A percentile compares a stretch with the other conserved stretches of the same genome.
Evolutionary conservation across 441 rosid genomes (phyloP).

Genomic region (Euphorbia celastroides): DNA sequence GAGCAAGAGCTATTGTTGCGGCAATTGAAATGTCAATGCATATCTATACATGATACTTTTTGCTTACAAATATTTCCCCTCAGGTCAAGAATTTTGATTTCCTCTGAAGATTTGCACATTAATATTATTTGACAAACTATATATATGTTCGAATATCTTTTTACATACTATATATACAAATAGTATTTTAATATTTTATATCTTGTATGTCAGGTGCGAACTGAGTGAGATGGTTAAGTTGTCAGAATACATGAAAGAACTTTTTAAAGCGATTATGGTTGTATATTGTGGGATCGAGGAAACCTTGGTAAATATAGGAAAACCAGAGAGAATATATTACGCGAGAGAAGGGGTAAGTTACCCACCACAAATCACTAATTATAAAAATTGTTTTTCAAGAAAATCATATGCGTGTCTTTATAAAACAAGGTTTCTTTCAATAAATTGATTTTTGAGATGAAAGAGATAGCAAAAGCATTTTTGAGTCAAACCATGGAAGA

Average conservation of each 20-base stretch:
- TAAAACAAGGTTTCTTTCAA: neutral
- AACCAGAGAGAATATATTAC: neutral
- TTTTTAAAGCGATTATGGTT: conserved; percentile 14
- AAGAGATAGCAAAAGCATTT: neutral
- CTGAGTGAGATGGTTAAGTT: conserved; percentile 11
- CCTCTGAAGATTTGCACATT: too few species aligned
- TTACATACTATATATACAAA: too few species aligned
- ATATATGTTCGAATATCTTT: too few species aligned
- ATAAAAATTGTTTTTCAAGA: too few species aligned
- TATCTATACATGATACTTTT: too few species aligned
- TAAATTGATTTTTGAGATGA: conserved; percentile 3
- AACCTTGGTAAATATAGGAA: conserved; percentile 1
- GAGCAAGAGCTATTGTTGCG: conserved; percentile 18
- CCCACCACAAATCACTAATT: neutral
- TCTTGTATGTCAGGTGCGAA: conserved; percentile 32
- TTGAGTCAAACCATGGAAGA: neutral
- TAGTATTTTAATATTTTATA: too few species aligned
- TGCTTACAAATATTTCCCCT: too few species aligned
- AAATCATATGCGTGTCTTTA: neutral
- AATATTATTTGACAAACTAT: too few species aligned
- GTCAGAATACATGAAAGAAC: conserved; percentile 30
- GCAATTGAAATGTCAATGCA: conserved; percentile 9
- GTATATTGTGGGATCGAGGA: conserved; percentile 22
- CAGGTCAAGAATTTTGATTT: too few species aligned
- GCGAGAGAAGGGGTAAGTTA: conserved; percentile 23